Base-by-base conservation (phyloP, 768 basidiomycete species). In the Melanogaster broomeanus region DNA sequence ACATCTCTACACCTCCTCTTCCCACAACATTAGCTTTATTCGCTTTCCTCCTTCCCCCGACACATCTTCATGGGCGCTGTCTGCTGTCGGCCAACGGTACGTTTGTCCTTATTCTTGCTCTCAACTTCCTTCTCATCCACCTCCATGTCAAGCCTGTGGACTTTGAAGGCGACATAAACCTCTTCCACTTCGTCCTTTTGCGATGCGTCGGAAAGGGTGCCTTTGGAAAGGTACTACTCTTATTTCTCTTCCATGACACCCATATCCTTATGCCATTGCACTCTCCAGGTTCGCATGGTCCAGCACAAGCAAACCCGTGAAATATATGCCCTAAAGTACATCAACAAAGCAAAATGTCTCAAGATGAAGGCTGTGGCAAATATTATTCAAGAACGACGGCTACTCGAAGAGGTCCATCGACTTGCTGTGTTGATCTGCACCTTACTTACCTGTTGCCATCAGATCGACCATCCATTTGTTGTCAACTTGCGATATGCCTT, bases 311-410 rank as follows among this genome's bases (percentile, higher is more conserved):
- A 98, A 70, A 90, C 93, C n/a, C 88, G 92, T 56, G 89, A 93
- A 16, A 80, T 99, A 40, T 98, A 94, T 63, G 97, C 97, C 6
- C 84, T 99, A 70, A 99, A 99, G 72, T 99, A 99, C 74, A 99
- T 99, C 73, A 98, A 98, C 78, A 99, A 99, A 72, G 69, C 89
- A 37, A 95, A 96, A 77, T 97, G 90, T 60, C 93, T 97, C 56
- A 95, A 95, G 78, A 97, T 97, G 93, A 95, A 94, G 64, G 95
- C 95, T 2, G 94, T 98, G 33, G 86, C 92, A 21, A 98, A 99
- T 66, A 93, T 99, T 66, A 86, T 99, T 44, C 97, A 98, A 67
- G 97, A 99, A 68, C 84, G 97, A 24, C 79, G 93, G 31, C 74
- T 99, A 35, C 80, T 99, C 25, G 97, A 99, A 72, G 97, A 99